Percentiles rank a stretch among this genome's conserved stretches.
Conservation (phyloP, 306 rosid species). For the Chamaecrista fasciculata region DNA sequence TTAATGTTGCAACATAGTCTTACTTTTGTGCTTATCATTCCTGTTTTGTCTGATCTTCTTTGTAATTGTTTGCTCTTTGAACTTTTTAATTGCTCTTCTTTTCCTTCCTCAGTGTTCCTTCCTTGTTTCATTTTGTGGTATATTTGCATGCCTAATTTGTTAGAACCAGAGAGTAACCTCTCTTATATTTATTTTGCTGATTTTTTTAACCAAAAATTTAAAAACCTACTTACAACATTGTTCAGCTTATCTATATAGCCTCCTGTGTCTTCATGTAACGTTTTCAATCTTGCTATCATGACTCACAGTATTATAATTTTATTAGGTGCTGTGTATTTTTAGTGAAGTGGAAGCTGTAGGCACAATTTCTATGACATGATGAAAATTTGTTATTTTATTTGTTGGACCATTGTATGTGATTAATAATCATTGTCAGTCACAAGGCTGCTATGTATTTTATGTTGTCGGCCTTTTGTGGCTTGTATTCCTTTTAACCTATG, state of each 20-base stretch:
- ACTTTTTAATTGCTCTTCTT: background rate
- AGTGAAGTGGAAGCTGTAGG: background rate
- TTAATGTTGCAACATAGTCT: background rate
- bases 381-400: background rate
- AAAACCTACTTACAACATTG: background rate
- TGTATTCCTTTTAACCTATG: constrained; percentile 3
- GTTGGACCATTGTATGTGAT: background rate
- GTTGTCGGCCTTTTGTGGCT: background rate
- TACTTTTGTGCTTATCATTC: background rate
- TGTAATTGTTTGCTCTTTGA: background rate
- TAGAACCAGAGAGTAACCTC: background rate
- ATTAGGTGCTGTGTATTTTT: too few relatives aligned
- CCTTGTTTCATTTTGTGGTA: background rate
- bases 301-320: background rate
- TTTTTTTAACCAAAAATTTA: background rate
- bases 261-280: background rate
- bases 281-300: background rate
- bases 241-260: background rate
- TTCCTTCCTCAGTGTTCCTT: background rate
- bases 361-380: background rate
- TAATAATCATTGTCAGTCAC: background rate
- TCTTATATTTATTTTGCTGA: background rate
- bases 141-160: background rate
- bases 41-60: background rate
- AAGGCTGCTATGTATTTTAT: background rate